These are phyloP conservation scores for Aspergillus thermomutatus DNA, from an alignment of 2,329 filamentous ascomycete genomes.

Conservation along the genomic window DNA sequence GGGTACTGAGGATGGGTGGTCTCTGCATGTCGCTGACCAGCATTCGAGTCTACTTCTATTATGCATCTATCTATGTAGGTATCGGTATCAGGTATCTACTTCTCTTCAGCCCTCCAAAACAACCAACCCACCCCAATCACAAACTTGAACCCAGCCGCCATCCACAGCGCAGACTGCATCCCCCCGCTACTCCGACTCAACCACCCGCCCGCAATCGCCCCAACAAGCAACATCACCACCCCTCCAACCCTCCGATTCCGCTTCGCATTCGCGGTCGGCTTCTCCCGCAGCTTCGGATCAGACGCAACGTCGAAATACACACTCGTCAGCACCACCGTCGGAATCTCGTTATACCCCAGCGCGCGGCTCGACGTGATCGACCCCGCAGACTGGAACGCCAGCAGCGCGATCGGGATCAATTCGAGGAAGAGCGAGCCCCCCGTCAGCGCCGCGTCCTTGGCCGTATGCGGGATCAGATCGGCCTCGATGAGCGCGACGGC, in stretches of 20 bases:
- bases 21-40: no score
- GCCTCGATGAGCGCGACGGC: slow-evolving; percentile 40
- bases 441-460: slow-evolving; percentile 16
- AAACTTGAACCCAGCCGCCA: slow-evolving; percentile 41
- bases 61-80: no score
- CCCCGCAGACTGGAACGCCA: slow-evolving; percentile 46
- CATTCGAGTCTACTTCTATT: no score
- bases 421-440: slow-evolving; percentile 35
- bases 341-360: slow-evolving; percentile 43
- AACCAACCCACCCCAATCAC: slow-evolving; percentile 35
- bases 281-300: slow-evolving; percentile 34
- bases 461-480: slow-evolving; percentile 35
- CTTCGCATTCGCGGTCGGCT: slow-evolving; percentile 38
- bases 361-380: slow-evolving; percentile 42
- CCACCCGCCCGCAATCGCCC: slow-evolving; percentile 43
- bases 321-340: slow-evolving; percentile 46
- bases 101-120: slow-evolving; percentile 33
- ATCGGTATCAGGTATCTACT: neutral
- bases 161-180: slow-evolving; percentile 44
- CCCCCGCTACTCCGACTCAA: slow-evolving; percentile 40
- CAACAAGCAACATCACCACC: slow-evolving; percentile 37
- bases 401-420: slow-evolving; percentile 40
- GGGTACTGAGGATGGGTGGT: no score
- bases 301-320: slow-evolving; percentile 46
- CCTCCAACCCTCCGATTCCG: slow-evolving; percentile 37